Conservation (phyloP, 1,139 yeast genomes). For the Hanseniaspora sp. region DNA sequence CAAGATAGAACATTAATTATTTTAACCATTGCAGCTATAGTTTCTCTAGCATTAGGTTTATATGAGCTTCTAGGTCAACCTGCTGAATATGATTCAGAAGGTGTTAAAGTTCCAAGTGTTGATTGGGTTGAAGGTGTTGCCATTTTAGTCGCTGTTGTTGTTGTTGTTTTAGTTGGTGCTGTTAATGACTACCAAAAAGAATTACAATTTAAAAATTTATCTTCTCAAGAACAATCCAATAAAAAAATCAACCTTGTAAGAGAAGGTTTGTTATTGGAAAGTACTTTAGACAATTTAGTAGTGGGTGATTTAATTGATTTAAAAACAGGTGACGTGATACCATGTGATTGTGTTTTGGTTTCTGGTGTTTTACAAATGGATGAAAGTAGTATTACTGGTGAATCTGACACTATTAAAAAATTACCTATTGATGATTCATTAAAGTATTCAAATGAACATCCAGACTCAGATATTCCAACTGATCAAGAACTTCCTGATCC, state of each 20-base stretch:
- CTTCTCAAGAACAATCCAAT: constrained; percentile 68
- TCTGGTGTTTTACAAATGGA: constrained; percentile 74
- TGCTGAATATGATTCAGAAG: constrained; percentile 64
- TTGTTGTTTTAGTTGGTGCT: constrained; percentile 88
- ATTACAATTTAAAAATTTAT: constrained; percentile 77
- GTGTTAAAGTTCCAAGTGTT: constrained; percentile 61
- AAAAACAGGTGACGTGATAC: constrained; percentile 90
- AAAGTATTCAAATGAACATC: constrained; percentile 23
- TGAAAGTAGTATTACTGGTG: constrained; percentile 90
- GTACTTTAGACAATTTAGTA: constrained; percentile 62
- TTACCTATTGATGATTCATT: constrained; percentile 44
- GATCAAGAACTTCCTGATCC: constrained; percentile 47
- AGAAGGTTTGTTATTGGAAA: constrained; percentile 49
- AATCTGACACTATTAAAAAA: constrained; percentile 70
- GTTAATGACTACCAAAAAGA: constrained; percentile 94
- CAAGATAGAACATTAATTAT: constrained; percentile 84
- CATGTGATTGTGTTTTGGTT: constrained; percentile 76
- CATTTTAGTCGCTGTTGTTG: constrained; percentile 77
- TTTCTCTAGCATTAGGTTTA: constrained; percentile 80
- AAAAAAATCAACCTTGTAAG: constrained; percentile 68
- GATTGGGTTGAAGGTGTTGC: constrained; percentile 99
- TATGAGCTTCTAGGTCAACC: constrained; percentile 88
- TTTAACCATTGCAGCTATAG: constrained; percentile 72
- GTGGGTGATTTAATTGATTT: constrained; percentile 78
- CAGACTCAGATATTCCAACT: constrained; percentile 16